Base-by-base conservation (phyloP, 1,284 basidiomycete genomes). In the Thelephora terrestris region DNA sequence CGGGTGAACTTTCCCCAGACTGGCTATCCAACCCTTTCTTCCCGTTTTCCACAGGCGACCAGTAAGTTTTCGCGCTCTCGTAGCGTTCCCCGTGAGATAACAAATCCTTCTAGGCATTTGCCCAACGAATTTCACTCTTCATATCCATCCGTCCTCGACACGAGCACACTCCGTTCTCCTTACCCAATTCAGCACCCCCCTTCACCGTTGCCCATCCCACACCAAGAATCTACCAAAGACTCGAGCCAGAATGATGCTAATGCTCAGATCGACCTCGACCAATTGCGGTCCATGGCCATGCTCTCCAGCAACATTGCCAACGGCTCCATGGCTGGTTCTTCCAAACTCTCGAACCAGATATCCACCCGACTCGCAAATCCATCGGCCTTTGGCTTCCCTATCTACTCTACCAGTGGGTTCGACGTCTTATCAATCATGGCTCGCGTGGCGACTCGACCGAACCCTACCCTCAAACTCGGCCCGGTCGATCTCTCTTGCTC, bases 401-500 rank as follows among this genome's bases (percentile, higher is more conserved):
- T 84, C 10, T 97, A 97, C 68, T 93, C 91, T 1, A 70, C 82
- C 0, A 86, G 91, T 0, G 94, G 94, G 6, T 94, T 96, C 55
- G 93, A 98, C 61, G 75, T 94, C 50, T 71, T 98, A 45, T 79
- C 83, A 38, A 78, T 96, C 35, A 73, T 98, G 20, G 75, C 83
- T 4, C 76, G 89, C 10, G 84, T 97, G 14, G 82, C 77, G 2
- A 76, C 71, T 16, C 77, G 93, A 2, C 80, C 81, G 0, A 76
- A 86, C 56, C 91, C 90, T 1, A 79, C 75, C 51, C 78, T 96
- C 43, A 66, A 75, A 5, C 76, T 97, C 17, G 94, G 94, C 7
- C 91, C 94, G 0, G 89, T 98, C 34, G 94, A 98, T 64, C 71
- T 93, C 50, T 86, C 88, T 3, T 93, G 90, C 61, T 80, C 88